Base-by-base conservation (phyloP, 345 rosid genomes). In the Psidium guajava region DNA sequence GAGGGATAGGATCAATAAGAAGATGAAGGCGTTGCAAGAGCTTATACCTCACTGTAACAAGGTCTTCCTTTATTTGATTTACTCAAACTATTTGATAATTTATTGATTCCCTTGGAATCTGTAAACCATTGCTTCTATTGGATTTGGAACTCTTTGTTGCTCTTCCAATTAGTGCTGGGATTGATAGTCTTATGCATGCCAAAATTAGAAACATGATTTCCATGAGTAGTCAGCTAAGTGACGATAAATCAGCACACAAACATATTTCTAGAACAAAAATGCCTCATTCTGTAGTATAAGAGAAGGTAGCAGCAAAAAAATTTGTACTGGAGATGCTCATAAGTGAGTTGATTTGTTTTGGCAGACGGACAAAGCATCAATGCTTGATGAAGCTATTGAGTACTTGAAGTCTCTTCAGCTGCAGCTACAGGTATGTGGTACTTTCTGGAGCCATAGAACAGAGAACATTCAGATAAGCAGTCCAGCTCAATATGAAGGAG, bases 311-410 rank as follows among this genome's bases (percentile, higher is more conserved):
- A 4, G 80, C 25, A 36, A 69, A 69, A 64, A 64, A 50, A 50
- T 11, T 21, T 69, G 75, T 64, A 28, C 75, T 14, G 18, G 27
- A 28, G 75, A 51, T 59, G 49, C 86, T 20, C 11, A 25, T 47
- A 25, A 42, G 27, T 42, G 64, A 54, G 44, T 83, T 84, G 14
- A 36, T 74, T 53, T 15, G 42, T 84, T 84, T 86, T 69, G 83
- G 89, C 91, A 96, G 98, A 93, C 98, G 54, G 99, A 96, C 86
- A 96, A 96, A 89, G 98, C 98, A 86, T 96, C 98, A 25, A 93
- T 96, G 94, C 90, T 96, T 82, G 99, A 95, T 69, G 99, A 96
- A 88, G 98, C 98, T 54, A 96, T 96, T 57, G 95, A 95, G 58
- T 96, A 96, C 88, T 85, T 96, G 90, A 96, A 95, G 88, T 96